Conservation (phyloP, 805 yeast genomes). For the Sugiyamaella smithiae region DNA sequence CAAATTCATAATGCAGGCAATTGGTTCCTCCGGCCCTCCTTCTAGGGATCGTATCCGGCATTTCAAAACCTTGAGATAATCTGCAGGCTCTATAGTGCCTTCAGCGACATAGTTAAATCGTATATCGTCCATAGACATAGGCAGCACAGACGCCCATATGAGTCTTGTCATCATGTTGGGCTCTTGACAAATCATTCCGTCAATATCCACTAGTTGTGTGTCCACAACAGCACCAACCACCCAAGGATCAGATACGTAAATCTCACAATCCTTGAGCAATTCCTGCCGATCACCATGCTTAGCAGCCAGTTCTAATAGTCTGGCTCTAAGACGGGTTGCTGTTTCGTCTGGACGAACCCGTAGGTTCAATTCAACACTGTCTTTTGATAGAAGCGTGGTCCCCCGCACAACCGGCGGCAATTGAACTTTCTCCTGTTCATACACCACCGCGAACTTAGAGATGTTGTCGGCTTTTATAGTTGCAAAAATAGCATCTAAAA, state of each 20-base stretch:
- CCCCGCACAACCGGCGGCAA: neutral
- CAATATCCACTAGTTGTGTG: neutral
- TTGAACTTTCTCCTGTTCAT: neutral
- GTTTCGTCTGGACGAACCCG: neutral
- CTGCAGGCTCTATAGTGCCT: too few relatives aligned
- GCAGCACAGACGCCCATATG: neutral
- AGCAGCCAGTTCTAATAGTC: neutral
- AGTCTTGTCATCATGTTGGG: neutral
- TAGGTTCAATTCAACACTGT: neutral
- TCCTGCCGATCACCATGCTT: neutral
- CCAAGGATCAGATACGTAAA: slow-evolving; percentile 1
- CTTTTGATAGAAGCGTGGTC: neutral
- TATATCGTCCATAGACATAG: neutral
- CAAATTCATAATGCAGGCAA: neutral
- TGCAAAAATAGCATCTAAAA: slow-evolving; percentile 12
- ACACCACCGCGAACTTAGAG: neutral
- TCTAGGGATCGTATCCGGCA: too few relatives aligned
- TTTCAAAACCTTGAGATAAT: too few relatives aligned
- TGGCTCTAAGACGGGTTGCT: neutral
- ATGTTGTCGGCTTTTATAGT: slow-evolving; percentile 3
- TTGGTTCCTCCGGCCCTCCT: too few relatives aligned
- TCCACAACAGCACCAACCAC: slow-evolving; percentile 2
- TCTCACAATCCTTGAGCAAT: slow-evolving; percentile 3
- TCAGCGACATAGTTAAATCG: neutral
- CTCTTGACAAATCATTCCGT: neutral